phyloP scores from a whole-genome alignment of 495 filamentous ascomycete species.

The Penicillium maclennaniae region DNA sequence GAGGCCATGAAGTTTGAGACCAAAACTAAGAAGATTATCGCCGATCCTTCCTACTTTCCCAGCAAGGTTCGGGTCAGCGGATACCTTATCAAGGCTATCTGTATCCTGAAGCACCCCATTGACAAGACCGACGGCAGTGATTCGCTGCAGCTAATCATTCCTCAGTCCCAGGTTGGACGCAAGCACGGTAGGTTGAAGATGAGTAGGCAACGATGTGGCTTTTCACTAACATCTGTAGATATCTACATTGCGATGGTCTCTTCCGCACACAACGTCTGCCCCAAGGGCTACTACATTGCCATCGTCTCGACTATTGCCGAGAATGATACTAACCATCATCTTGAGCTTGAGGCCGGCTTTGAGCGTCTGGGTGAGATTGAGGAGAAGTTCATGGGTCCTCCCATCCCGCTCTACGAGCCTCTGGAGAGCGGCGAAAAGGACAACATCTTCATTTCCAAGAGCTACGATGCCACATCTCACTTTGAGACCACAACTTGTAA shows the following conservation, averaged over 20 bases:
- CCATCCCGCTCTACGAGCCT: slow-evolving; percentile 92
- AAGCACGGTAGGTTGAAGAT: slow-evolving; percentile 68
- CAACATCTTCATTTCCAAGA: slow-evolving; percentile 96
- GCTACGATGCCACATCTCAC: slow-evolving; percentile 95
- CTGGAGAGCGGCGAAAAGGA: slow-evolving; percentile 80
- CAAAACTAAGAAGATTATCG: slow-evolving; percentile 92
- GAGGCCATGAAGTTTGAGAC: slow-evolving; percentile 91
- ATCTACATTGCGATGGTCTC: slow-evolving; percentile 98
- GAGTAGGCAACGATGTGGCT: not conserved
- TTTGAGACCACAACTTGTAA: slow-evolving; percentile 86
- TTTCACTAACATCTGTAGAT: slow-evolving; percentile 52
- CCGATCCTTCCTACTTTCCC: slow-evolving; percentile 95
- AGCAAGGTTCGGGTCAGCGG: slow-evolving; percentile 81
- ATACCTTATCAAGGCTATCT: slow-evolving; percentile 92
- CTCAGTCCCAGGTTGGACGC: slow-evolving; percentile 91
- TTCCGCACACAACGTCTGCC: slow-evolving; percentile 95
- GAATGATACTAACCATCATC: slow-evolving; percentile 83
- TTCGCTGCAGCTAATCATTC: slow-evolving; percentile 94
- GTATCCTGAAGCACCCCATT: slow-evolving; percentile 94
- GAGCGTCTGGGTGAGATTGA: slow-evolving; percentile 91
- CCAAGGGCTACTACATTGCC: slow-evolving; percentile 97
- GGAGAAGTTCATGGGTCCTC: slow-evolving; percentile 93
- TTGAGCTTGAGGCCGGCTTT: slow-evolving; percentile 90
- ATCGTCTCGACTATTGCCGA: slow-evolving; percentile 98
- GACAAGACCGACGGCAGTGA: slow-evolving; percentile 81